Conservation (phyloP, 1,284 basidiomycete genomes). For the Pisolithus thermaeus region DNA sequence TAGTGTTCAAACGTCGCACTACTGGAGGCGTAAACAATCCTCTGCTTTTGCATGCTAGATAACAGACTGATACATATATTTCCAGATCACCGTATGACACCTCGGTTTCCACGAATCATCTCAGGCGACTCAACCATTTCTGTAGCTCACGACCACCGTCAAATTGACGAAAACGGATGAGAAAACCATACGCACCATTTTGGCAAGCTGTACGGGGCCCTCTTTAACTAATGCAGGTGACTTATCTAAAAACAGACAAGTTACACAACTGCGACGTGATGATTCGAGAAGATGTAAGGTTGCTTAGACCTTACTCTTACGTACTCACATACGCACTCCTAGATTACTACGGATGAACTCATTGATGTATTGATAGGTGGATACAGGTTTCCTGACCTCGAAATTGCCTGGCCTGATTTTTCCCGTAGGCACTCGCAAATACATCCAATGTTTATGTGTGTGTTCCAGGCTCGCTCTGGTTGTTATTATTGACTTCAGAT, state of each 20-base stretch:
- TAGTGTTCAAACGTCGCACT: conserved; percentile 79
- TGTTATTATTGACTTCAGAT: not conserved
- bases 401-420: conserved; percentile 1
- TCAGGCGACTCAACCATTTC: conserved; percentile 4
- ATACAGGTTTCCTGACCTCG: conserved; percentile 4
- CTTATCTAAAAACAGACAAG: conserved; percentile 45
- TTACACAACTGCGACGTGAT: conserved; percentile 95
- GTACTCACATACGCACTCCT: conserved; percentile 4
- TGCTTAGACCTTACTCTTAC: not conserved
- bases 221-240: not conserved
- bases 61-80: not conserved
- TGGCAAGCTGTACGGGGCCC: conserved; percentile 67
- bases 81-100: conserved; percentile 25
- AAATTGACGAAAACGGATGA: conserved; percentile 95
- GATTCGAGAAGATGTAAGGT: conserved; percentile 89
- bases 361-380: conserved; percentile 92
- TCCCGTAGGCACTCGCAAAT: conserved; percentile 81
- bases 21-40: conserved; percentile 77
- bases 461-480: conserved; percentile 6
- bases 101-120: not conserved
- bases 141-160: conserved; percentile 81
- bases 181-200: conserved; percentile 87
- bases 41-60: not conserved
- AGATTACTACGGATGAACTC: conserved; percentile 96
- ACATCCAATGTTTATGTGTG: conserved; percentile 84